phyloP scores from a whole-genome alignment of 352 stramenopile genomes.

The Globisporangium mamillatum region DNA sequence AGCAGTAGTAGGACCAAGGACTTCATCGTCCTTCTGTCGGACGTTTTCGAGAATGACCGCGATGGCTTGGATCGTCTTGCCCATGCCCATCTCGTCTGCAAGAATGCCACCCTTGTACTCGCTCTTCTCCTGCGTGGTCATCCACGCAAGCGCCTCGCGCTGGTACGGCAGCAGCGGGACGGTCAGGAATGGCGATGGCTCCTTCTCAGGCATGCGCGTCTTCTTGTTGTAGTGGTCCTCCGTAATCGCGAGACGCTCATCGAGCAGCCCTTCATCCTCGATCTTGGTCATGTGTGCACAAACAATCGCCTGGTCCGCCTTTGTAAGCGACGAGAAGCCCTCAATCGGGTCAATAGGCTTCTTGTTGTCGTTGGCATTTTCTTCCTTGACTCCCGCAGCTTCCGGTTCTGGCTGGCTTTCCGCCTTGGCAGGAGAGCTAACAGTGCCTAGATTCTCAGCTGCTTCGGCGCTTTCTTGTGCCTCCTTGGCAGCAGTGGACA shows the following conservation, averaged over 20 bases:
- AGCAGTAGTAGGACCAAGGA: neutral
- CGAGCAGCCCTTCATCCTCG: slow-evolving; percentile 42
- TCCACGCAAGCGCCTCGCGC: slow-evolving; percentile 96
- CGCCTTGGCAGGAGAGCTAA: neutral
- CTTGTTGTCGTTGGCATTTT: slow-evolving; percentile 9
- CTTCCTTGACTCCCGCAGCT: slow-evolving; percentile 15
- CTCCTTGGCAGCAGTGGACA: slow-evolving; percentile 14
- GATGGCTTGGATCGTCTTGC: slow-evolving; percentile 98
- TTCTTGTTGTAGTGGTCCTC: slow-evolving; percentile 80
- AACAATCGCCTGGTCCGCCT: slow-evolving; percentile 45
- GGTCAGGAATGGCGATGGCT: slow-evolving; percentile 77
- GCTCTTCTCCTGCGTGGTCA: slow-evolving; percentile 89
- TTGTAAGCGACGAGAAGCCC: slow-evolving; percentile 39
- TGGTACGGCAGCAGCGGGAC: slow-evolving; percentile 98
- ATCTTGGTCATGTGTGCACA: slow-evolving; percentile 59
- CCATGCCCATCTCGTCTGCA: slow-evolving; percentile 98
- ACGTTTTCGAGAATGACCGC: slow-evolving; percentile 93
- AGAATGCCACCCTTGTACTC: slow-evolving; percentile 93
- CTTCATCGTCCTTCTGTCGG: slow-evolving; percentile 22
- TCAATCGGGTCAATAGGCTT: slow-evolving; percentile 37
- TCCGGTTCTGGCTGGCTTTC: slow-evolving; percentile 8
- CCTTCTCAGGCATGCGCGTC: slow-evolving; percentile 55
- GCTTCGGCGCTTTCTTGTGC: neutral
- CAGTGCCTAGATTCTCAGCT: neutral
- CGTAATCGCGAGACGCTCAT: slow-evolving; percentile 64